Percentiles rank a stretch among this genome's conserved stretches.
Evolutionary conservation across 2,329 filamentous ascomycete species (phyloP).

Genomic region (Hirsutella minnesotensis): DNA sequence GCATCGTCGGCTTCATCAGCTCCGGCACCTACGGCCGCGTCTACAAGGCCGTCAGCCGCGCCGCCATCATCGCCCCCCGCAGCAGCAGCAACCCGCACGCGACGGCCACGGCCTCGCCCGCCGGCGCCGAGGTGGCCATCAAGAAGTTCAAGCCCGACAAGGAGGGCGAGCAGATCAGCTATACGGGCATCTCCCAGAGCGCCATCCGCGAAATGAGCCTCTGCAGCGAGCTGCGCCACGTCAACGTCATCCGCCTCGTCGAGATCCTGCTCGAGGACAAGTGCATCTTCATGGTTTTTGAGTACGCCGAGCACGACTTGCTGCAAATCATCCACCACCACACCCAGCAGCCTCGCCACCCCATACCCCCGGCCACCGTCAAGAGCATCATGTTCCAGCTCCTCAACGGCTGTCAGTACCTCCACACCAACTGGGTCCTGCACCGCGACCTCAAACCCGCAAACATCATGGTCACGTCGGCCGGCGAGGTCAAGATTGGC

Average conservation of each 20-base stretch:
- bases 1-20: conserved; percentile 95
- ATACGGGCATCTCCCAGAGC: conserved; percentile 95
- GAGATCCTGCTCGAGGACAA: conserved; percentile 98
- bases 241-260: conserved; percentile 79
- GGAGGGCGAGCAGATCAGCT: conserved; percentile 87
- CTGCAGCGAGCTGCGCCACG: conserved; percentile 80
- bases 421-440: conserved; percentile 93
- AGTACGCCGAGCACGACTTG: conserved; percentile 95
- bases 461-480: conserved; percentile 95
- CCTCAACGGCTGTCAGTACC: conserved; percentile 85
- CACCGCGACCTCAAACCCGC: conserved; percentile 95
- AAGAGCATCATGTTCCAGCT: conserved; percentile 95
- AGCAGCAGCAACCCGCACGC: neutral
- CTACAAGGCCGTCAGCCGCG: conserved; percentile 78
- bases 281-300: conserved; percentile 99
- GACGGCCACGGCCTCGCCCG: conserved; percentile 2
- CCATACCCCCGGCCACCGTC: conserved; percentile 79
- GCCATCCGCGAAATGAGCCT: conserved; percentile 96
- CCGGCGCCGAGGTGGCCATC: conserved; percentile 78
- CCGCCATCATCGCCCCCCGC: neutral
- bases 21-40: conserved; percentile 96
- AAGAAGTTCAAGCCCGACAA: conserved; percentile 99
- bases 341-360: conserved; percentile 74
- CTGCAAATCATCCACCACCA: conserved; percentile 98
- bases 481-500: conserved; percentile 85